Base-by-base conservation (phyloP, 768 basidiomycete genomes). In the Podaxis sp. region DNA sequence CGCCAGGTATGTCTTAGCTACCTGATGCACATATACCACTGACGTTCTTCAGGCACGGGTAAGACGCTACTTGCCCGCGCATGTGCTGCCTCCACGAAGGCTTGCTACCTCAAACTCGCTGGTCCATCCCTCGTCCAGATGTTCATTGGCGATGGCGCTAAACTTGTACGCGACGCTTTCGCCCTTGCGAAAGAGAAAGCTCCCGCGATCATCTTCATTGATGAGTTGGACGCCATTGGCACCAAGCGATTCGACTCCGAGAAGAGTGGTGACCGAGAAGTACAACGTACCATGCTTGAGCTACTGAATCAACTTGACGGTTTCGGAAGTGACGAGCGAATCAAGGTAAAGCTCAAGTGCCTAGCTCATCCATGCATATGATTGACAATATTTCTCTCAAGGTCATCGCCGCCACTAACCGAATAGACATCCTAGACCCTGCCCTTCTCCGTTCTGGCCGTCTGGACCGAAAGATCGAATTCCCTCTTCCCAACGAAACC, bases 241-340 rank as follows among this genome's bases (percentile, higher is more conserved):
- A 99, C 96, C 11, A 98, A 98, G 74, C 92, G 97, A 7, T 99
- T 99, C 72, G 97, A 99, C 71, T 95, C 93, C 17, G 96, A 99
- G 76, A 99, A 99, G 84, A 93, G 93, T 70, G 97, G 97, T 65
- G 97, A 99, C 75, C 87, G 97, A 73, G 97, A 99, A 74, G 97
- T 99, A n/a, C 97, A 99, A 76, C 81, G 97, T 65, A 99, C 97
- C n/a, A 99, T 99, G 97, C 81, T 99, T 71, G 97, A 99, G 73
- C 82, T 99, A 51, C 85, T 99, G 66, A 99, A 99, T 75, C 97
- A 99, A 76, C 80, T 99, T 48, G 97, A 99, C 70, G 97, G 97
- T 33, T 99, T 99, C 77, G 91, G 93, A 64, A 95, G 93, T 68
- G 96, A 99, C 70, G 93, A 95, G 63, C 86, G 96, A 66, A 99